A percentile compares a stretch with the other conserved stretches of the same genome.
Evolutionary conservation across 176 grass and related monocot species (phyloP).

Genomic region (Zoysia pacifica): DNA sequence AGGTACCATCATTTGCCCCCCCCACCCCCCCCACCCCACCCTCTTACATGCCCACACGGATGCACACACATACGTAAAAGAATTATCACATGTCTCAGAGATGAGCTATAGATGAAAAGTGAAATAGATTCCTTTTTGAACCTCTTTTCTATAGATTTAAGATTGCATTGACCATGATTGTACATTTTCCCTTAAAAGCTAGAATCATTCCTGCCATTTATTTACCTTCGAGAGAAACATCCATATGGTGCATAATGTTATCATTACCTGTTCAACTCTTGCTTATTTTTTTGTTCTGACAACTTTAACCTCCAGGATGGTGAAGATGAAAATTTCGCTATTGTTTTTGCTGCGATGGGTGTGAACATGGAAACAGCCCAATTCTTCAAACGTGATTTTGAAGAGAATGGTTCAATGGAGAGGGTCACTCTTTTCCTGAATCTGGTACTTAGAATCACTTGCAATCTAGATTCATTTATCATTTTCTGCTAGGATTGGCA

Average conservation of each 20-base stretch:
- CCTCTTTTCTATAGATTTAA: neutral
- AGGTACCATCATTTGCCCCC: slow-evolving; percentile 39
- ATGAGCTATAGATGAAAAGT: neutral
- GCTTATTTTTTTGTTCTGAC: slow-evolving; percentile 14
- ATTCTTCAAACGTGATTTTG: slow-evolving; percentile 99
- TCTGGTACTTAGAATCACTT: slow-evolving; percentile 61
- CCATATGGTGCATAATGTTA: neutral
- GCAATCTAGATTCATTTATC: neutral
- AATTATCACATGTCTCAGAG: neutral
- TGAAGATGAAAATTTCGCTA: slow-evolving; percentile 98
- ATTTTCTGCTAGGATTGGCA: neutral
- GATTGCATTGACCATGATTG: neutral
- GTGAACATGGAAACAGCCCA: slow-evolving; percentile 99
- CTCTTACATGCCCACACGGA: neutral
- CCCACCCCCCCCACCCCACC: no score
- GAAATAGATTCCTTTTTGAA: neutral
- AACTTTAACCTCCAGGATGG: slow-evolving; percentile 50
- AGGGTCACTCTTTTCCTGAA: slow-evolving; percentile 98
- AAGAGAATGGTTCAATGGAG: slow-evolving; percentile 99
- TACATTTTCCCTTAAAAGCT: neutral
- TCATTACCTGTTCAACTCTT: neutral
- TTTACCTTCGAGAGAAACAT: neutral
- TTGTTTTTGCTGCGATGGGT: slow-evolving; percentile 99
- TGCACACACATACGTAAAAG: neutral
- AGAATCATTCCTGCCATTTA: neutral